Percentiles rank a stretch among this genome's conserved stretches.
phyloP scores from a whole-genome alignment of 306 rosid species.

The Vigna angularis region DNA sequence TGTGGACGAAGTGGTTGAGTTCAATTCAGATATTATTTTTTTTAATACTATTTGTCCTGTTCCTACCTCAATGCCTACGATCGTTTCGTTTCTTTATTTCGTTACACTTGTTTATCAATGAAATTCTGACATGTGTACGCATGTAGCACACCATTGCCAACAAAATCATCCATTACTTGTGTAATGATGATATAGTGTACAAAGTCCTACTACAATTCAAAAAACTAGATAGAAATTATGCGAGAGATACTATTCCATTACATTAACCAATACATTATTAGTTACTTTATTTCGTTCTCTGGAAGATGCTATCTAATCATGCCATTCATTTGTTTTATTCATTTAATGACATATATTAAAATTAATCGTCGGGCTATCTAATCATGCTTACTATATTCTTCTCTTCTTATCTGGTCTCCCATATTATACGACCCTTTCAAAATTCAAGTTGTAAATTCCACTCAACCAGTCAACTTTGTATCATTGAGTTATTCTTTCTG shows the following conservation, averaged over 20 bases:
- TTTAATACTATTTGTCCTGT: conserved; percentile 8
- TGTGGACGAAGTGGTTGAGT: conserved; percentile 19
- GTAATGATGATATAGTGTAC: background rate
- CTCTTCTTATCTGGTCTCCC: background rate
- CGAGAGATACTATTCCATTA: background rate
- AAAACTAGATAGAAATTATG: conserved; percentile 6
- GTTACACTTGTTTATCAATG: conserved; percentile 9
- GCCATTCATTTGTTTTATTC: background rate
- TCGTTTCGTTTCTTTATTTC: conserved; percentile 10
- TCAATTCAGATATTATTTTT: background rate
- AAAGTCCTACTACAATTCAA: background rate
- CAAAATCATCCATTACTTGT: background rate
- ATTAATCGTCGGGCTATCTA: background rate
- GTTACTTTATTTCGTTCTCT: conserved; percentile 18
- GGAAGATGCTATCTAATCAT: background rate
- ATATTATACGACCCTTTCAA: background rate
- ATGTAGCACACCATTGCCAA: background rate
- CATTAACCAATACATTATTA: background rate
- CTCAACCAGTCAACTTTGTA: background rate
- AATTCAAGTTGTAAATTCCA: background rate
- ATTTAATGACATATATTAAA: background rate
- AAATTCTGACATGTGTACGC: conserved; percentile 8
- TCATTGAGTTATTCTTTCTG: background rate
- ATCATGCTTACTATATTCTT: background rate
- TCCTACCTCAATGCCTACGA: background rate